Conservation (phyloP, 441 rosid genomes). For the Hura crepitans region DNA sequence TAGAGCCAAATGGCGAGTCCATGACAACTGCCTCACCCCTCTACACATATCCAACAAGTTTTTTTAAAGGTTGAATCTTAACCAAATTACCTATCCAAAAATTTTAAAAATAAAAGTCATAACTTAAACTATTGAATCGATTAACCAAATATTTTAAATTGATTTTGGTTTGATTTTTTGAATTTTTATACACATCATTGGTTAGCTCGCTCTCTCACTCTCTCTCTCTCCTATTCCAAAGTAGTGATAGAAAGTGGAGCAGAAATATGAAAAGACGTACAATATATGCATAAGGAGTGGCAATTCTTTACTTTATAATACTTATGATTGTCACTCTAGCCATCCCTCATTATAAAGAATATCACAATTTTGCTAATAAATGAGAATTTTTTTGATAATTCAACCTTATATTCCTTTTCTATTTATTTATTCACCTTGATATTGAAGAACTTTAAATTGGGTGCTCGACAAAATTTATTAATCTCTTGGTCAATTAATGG, state of each 20-base stretch:
- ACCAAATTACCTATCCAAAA: too few species aligned
- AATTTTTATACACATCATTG: too few species aligned
- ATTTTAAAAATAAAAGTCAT: too few species aligned
- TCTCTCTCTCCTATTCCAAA: neutral
- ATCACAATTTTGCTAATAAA: conserved; percentile 88
- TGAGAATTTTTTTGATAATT: conserved; percentile 66
- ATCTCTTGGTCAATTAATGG: neutral
- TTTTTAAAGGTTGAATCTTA: too few species aligned
- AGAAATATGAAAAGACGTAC: conserved; percentile 50
- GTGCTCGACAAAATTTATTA: neutral
- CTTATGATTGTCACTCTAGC: conserved; percentile 82
- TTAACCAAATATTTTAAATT: too few species aligned
- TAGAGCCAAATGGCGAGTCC: too few species aligned
- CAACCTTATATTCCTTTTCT: neutral
- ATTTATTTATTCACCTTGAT: neutral
- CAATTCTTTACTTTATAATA: conserved; percentile 55
- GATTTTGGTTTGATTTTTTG: too few species aligned
- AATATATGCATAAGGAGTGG: conserved; percentile 55
- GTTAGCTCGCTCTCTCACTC: too few species aligned
- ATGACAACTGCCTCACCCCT: too few species aligned
- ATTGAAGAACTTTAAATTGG: neutral
- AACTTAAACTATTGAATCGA: too few species aligned
- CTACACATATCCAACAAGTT: too few species aligned
- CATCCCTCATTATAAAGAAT: conserved; percentile 74
- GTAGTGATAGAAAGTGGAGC: conserved; percentile 24